Conservation (phyloP, 2,329 filamentous ascomycete species). For the Hypocreales sp. region DNA sequence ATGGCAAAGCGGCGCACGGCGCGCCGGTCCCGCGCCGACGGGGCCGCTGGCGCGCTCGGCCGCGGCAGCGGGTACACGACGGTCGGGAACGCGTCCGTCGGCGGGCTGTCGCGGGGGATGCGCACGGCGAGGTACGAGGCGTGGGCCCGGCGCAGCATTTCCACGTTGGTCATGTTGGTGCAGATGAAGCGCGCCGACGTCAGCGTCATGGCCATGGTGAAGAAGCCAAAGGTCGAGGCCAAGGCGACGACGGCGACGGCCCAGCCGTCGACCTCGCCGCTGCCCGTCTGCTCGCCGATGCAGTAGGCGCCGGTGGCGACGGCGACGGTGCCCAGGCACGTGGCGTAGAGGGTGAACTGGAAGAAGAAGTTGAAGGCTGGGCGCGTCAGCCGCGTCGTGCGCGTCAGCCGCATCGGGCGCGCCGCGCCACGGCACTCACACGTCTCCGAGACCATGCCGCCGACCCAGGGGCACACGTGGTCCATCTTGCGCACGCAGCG, state of each 20-base stretch:
- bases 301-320: conserved; percentile 51
- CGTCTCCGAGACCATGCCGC: conserved; percentile 76
- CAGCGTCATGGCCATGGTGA: conserved; percentile 59
- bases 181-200: conserved; percentile 57
- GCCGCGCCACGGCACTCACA: conserved; percentile 25
- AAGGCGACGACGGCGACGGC: conserved; percentile 54
- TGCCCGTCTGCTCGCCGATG: conserved; percentile 34
- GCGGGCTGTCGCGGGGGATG: conserved; percentile 35
- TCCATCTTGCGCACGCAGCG: conserved; percentile 85
- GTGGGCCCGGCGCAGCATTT: conserved; percentile 49
- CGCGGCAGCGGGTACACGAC: conserved; percentile 44
- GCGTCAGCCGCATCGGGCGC: neutral
- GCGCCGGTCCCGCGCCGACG: conserved; percentile 21
- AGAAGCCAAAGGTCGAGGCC: conserved; percentile 62
- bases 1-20: conserved; percentile 63
- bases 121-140: conserved; percentile 62
- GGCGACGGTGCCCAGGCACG: conserved; percentile 48
- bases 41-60: too few relatives aligned
- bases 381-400: neutral
- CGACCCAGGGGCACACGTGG: conserved; percentile 95
- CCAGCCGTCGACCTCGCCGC: conserved; percentile 33
- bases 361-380: conserved; percentile 78
- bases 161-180: conserved; percentile 71
- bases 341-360: conserved; percentile 67
- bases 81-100: conserved; percentile 27